Base-by-base conservation (phyloP, 1,284 basidiomycete genomes). In the Coniferiporia weirii region DNA sequence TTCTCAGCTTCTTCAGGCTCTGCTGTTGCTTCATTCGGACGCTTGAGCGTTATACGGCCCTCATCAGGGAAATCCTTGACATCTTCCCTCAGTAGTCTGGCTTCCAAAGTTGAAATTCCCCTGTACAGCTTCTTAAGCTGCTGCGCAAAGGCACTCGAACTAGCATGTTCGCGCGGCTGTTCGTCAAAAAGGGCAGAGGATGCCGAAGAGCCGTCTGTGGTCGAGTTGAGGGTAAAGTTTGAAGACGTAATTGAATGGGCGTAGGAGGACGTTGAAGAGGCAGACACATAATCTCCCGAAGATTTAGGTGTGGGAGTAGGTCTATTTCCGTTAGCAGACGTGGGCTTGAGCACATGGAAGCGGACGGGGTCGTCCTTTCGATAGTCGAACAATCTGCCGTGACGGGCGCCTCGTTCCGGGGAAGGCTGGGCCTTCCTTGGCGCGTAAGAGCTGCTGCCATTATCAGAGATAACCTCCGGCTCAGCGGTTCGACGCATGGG, bases 341-440 rank as follows among this genome's bases (percentile, higher is more conserved):
- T 54, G 1, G 85, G 80, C 22, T 81, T 80, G 52, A 84, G 79
- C 15, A 84, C 81, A 44, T 82, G 76, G 71, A 93, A 94, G 6
- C 85, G 81, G 47, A 93, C 83, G 0, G 93, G 90, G 69, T 95
- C 89, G 69, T 95, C 88, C 69, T 88, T 88, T 51, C 88, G 77
- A 61, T 87, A 88, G 68, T 95, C 91, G 61, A 93, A 95, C 0
- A 95, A 79, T 64, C 89, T 87, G 4, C 84, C 79, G 32, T 73
- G 73, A 32, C 55, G 65, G 68, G 59, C 71, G 60, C 64, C 73
- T 61, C 64, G 64, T 20, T 73, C 75, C 40, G 64, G 63, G 13
- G 65, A 66, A 35, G 64, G 63, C 1, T 73, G 64, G 9, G 71
- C 57, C 27, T 67, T 68, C 55, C 78, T 75, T 20, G 77, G 76